Evolutionary conservation across 305 asterid species (phyloP), one percentile per base, ranked within the genome.

Genomic region (Stenogyne calaminthoides): DNA sequence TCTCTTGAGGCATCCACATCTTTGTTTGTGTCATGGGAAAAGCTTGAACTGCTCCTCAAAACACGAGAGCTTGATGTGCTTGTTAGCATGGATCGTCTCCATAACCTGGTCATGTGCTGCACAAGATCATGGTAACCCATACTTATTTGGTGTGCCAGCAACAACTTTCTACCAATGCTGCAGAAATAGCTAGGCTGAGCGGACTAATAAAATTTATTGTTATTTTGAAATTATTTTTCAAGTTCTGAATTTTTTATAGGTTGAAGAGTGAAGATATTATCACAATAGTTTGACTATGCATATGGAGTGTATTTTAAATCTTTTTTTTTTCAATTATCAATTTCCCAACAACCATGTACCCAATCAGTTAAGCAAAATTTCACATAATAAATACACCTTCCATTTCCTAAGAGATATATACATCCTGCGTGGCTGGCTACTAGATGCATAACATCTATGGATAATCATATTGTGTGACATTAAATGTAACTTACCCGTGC

Each of bases 41-140:
- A 51, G 63, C 58, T 73, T 46, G 71, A 46, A n/a, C 72, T 75
- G 66, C 68, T n/a, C 19, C 54, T 46, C 54, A 46, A 5, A 14
- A 46, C 6, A 55, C 6, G 84, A 74, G 74, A 79, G 81, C 80
- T 79, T 81, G 75, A 80, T 39, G 32, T 79, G 84, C 80, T 81
- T 81, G 71, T 34, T 76, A 55, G 69, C 51, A 70, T 65, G 74
- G 74, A 37, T 63, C 62, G 70, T 73, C 72, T 80, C 80, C 80
- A 61, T 27, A 59, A n/a, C 73, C 49, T 34, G 46, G 59, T 61
- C 77, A 75, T 72, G 72, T 68, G 81, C 86, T 81, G 86, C 84
- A 77, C 39, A 69, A 70, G 61, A 64, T 73, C 71, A 64, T 55
- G 37, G 57, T 40, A 67, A 72, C 29, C 69, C 54, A 37, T 65